Percentiles rank a stretch among this genome's conserved stretches.
These are phyloP conservation scores for Sisymbrium altissimum DNA, from an alignment of 345 rosid species.

Conservation along the genomic window DNA sequence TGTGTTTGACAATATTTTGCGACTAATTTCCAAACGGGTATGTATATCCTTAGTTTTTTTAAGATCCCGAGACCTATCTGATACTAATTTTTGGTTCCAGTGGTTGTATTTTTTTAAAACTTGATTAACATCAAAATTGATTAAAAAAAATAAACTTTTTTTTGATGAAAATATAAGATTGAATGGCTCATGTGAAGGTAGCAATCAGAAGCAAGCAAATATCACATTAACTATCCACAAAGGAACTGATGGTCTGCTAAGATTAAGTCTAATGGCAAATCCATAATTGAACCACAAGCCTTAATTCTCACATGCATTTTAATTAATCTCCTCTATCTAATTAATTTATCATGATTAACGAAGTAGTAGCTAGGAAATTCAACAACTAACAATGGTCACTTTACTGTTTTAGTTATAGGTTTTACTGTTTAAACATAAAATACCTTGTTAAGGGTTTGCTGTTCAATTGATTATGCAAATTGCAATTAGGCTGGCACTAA, in stretches of 20 bases:
- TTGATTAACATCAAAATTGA: neutral
- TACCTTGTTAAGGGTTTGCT: neutral
- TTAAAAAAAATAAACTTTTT: too few relatives aligned
- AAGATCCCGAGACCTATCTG: too few relatives aligned
- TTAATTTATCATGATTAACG: neutral
- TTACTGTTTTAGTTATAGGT: too few relatives aligned
- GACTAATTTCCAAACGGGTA: neutral
- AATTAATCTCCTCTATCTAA: neutral
- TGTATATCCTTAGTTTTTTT: neutral
- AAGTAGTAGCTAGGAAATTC: neutral
- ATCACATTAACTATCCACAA: neutral
- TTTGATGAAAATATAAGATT: too few relatives aligned
- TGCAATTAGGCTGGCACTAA: neutral
- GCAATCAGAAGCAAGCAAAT: conserved; percentile 5
- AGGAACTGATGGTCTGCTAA: neutral
- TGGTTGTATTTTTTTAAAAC: neutral
- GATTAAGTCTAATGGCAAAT: neutral
- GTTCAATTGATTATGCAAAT: neutral
- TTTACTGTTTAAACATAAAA: neutral
- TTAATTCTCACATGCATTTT: neutral
- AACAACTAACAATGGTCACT: neutral
- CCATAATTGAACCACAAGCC: conserved; percentile 4
- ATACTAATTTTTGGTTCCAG: too few relatives aligned
- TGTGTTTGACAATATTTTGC: neutral
- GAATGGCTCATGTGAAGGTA: neutral